Base-by-base conservation (phyloP, 306 rosid species). In the Cicer arietinum region DNA sequence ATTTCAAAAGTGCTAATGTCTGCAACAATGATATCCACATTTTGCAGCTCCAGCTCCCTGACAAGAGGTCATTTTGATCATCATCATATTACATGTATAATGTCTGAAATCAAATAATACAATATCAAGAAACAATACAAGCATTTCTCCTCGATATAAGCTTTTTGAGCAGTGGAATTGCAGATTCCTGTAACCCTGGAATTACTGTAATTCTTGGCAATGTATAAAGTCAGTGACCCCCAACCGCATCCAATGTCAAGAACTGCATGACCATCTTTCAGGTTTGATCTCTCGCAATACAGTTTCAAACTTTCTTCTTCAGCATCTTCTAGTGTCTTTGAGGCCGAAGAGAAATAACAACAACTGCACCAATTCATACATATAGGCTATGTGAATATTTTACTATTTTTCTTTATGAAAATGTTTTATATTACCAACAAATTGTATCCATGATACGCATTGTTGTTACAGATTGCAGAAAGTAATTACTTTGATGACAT, bases 181-280 rank as follows among this genome's bases (percentile, higher is more conserved):
- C 97, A 91, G 67, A 93, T 85, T 77, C 98, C 97, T 18, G 94
- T 91, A 35, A 93, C 88, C 83, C 12, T 84, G 79, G 90, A 91
- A 50, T 80, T 91, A n/a, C 73, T 69, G 65, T 88, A 91, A 25
- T 88, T 88, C 78, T 79, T 78, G 9, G 94, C 98, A 66, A 91
- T 81, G 85, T 88, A 89, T 62, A 91, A 40, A 47, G 87, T 71
- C 11, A 93, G 81, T 8, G 96, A 91, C 37, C 97, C 98, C 98
- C 98, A 93, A 44, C 98, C 97, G 20, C 98, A 89, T 43, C 98
- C 97, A 18, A 93, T 84, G 75, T 91, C 96, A 48, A 91, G 96
- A 72, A 91, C 87, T 42, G 83, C 58, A 30, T 87, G 87, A 16
- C 97, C 96, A 69, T 93, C 90, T 85, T 78, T 85, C 13, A 91